Percentiles rank a stretch among this genome's conserved stretches.
These are phyloP conservation scores for Thelonectria olida DNA, from an alignment of 2,329 filamentous ascomycete species.

Conservation along the genomic window DNA sequence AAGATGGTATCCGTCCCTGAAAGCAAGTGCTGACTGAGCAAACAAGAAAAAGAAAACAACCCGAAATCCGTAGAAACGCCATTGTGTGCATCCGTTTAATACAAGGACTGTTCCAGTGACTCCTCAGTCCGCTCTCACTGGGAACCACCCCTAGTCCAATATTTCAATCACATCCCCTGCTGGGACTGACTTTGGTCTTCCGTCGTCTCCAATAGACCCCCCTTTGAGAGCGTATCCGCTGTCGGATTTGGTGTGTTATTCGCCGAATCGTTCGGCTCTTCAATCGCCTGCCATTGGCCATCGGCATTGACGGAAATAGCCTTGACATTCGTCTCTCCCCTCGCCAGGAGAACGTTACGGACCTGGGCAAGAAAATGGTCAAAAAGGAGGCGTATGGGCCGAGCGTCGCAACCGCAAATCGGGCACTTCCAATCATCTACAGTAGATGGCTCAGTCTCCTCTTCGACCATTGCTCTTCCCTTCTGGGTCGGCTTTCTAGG, in stretches of 20 bases:
- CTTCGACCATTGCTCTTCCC: constrained; percentile 12
- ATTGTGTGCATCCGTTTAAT: constrained; percentile 24
- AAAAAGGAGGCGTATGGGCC: constrained; percentile 74
- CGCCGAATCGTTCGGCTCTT: constrained; percentile 42
- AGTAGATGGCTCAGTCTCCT: constrained; percentile 57
- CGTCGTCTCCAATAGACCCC: not conserved
- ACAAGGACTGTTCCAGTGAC: not conserved
- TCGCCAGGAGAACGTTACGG: constrained; percentile 56
- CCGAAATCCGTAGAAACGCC: constrained; percentile 1
- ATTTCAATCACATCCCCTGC: constrained; percentile 40
- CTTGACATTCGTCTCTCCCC: constrained; percentile 37
- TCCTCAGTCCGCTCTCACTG: not conserved
- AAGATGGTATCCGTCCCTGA: constrained; percentile 30
- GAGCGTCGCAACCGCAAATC: constrained; percentile 79
- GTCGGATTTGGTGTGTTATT: constrained; percentile 33
- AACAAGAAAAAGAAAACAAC: not conserved
- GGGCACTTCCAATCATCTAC: constrained; percentile 88
- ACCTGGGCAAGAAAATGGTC: constrained; percentile 79
- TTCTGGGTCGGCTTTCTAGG: constrained; percentile 51
- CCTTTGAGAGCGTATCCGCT: not conserved
- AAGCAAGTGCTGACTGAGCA: constrained; percentile 24
- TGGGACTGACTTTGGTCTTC: constrained; percentile 18
- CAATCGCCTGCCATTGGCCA: constrained; percentile 46
- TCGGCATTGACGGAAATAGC: constrained; percentile 42
- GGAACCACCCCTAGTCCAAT: constrained; percentile 30